Evolutionary conservation across 2,329 filamentous ascomycete genomes (phyloP).

Genomic region (Juglanconis oblonga): DNA sequence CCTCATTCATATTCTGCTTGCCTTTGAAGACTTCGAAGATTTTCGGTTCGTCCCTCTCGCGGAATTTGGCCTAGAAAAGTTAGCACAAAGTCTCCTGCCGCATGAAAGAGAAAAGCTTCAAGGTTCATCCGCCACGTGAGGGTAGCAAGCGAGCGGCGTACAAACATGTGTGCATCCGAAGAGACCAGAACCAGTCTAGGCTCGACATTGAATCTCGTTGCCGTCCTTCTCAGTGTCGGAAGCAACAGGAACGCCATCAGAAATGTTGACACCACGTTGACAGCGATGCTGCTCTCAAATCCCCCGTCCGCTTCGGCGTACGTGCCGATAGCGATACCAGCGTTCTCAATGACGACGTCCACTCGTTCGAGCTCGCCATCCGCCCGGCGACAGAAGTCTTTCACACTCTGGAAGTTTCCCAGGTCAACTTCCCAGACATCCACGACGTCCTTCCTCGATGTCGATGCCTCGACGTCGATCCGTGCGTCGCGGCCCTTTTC

Average conservation of each 20-base stretch:
- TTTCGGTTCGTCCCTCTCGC: conserved; percentile 26
- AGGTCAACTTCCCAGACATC: conserved; percentile 52
- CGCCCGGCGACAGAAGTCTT: conserved; percentile 35
- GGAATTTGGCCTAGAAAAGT: conserved; percentile 30
- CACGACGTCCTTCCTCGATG: conserved; percentile 25
- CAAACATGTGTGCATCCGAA: conserved; percentile 34
- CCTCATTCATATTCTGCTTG: conserved; percentile 23
- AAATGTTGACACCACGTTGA: conserved; percentile 46
- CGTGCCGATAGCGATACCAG: conserved; percentile 27
- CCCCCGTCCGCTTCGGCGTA: conserved; percentile 11
- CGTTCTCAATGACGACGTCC: conserved; percentile 42
- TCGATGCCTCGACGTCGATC: conserved; percentile 30
- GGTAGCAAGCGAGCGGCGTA: conserved; percentile 11
- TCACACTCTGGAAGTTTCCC: conserved; percentile 41
- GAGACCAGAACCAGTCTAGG: conserved; percentile 37
- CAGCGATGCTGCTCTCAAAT: conserved; percentile 37
- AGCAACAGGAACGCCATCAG: conserved; percentile 41
- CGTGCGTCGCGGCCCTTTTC: conserved; percentile 37
- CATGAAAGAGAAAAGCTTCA: background rate
- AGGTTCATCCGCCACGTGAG: background rate
- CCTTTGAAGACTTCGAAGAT: conserved; percentile 32
- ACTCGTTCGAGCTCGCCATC: conserved; percentile 32
- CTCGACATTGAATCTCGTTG: conserved; percentile 27
- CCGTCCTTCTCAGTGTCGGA: conserved; percentile 37
- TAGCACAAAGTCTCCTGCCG: background rate